Evolutionary conservation across 2,329 filamentous ascomycete species (phyloP).

Genomic region (Talaromyces sp.): DNA sequence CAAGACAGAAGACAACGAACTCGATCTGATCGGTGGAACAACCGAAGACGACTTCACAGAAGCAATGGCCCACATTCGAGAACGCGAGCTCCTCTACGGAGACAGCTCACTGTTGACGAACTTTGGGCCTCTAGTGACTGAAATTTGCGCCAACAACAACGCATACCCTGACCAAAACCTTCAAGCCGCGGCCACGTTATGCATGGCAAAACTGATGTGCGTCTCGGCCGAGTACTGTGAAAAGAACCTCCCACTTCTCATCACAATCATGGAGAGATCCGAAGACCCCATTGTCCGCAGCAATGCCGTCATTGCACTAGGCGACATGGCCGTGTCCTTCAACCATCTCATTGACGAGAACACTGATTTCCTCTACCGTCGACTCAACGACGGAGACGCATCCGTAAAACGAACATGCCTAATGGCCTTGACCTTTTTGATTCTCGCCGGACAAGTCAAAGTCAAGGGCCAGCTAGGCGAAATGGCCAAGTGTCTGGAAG

Average conservation of each 20-base stretch:
- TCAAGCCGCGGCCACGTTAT: constrained; percentile 88
- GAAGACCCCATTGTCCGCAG: constrained; percentile 87
- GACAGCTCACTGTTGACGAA: constrained; percentile 77
- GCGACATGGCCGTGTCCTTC: constrained; percentile 99
- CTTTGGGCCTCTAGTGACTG: constrained; percentile 85
- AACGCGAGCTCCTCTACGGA: constrained; percentile 78
- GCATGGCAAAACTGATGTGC: constrained; percentile 97
- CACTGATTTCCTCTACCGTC: constrained; percentile 93
- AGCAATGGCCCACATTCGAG: constrained; percentile 75
- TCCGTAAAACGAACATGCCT: constrained; percentile 95
- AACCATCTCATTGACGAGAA: constrained; percentile 99
- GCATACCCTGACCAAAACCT: constrained; percentile 83
- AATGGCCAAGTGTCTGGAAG: constrained; percentile 98
- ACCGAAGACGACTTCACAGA: constrained; percentile 92
- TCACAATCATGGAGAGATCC: constrained; percentile 95
- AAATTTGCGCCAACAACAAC: constrained; percentile 93
- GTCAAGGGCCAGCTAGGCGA: constrained; percentile 97
- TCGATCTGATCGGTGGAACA: constrained; percentile 94
- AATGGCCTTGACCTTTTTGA: constrained; percentile 97
- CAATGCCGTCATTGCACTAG: constrained; percentile 93
- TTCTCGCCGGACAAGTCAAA: constrained; percentile 95
- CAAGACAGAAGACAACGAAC: constrained; percentile 70
- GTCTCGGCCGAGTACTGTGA: constrained; percentile 96
- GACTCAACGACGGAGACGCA: constrained; percentile 79
- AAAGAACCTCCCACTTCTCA: constrained; percentile 81